Percentiles rank a stretch among this genome's conserved stretches.
phyloP scores from a whole-genome alignment of 2,329 filamentous ascomycete species.

The Nemania sp. region DNA sequence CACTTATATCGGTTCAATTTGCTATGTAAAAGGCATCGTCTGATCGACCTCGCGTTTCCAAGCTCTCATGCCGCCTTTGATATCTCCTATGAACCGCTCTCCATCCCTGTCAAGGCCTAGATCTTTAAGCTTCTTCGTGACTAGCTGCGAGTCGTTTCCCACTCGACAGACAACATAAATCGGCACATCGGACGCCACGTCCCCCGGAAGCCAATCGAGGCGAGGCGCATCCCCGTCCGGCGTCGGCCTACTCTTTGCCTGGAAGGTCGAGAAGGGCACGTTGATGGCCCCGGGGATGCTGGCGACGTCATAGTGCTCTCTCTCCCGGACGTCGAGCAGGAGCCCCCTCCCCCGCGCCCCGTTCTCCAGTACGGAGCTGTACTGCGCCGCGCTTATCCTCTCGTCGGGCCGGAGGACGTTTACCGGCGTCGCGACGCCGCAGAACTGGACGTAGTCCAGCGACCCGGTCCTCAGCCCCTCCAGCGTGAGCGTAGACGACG shows the following conservation, averaged over 20 bases:
- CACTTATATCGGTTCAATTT: constrained; percentile 1
- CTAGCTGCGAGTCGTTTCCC: constrained; percentile 79
- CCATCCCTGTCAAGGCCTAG: constrained; percentile 58
- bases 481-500: constrained; percentile 63
- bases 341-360: constrained; percentile 48
- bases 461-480: constrained; percentile 66
- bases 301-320: constrained; percentile 82
- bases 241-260: constrained; percentile 34
- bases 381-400: constrained; percentile 68
- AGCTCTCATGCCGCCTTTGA: constrained; percentile 71
- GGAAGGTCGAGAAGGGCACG: constrained; percentile 65
- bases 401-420: constrained; percentile 64
- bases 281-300: constrained; percentile 77
- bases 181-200: constrained; percentile 50
- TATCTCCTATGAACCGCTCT: constrained; percentile 67
- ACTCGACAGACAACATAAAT: constrained; percentile 75
- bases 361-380: constrained; percentile 45
- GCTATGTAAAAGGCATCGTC: constrained; percentile 57
- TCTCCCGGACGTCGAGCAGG: constrained; percentile 82
- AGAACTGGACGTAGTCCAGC: constrained; percentile 86
- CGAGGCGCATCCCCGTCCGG: constrained; percentile 28
- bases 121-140: constrained; percentile 67
- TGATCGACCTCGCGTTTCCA: constrained; percentile 73
- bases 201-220: constrained; percentile 46
- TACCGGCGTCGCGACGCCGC: constrained; percentile 64